These are phyloP conservation scores for Pythium chondricola DNA, from an alignment of 352 stramenopile species.

Conservation along the genomic window DNA sequence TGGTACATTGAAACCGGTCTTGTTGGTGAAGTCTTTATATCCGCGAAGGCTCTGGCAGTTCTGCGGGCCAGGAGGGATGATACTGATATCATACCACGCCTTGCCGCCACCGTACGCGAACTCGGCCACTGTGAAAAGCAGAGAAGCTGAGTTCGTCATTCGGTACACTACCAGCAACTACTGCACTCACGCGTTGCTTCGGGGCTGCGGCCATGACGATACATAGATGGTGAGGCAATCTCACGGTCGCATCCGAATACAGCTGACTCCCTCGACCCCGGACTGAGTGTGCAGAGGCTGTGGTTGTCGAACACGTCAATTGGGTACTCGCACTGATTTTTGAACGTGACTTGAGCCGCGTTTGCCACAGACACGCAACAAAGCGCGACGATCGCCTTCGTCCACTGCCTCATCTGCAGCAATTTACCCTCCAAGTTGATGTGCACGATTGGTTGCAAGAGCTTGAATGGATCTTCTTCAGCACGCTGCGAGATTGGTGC, in stretches of 20 bases:
- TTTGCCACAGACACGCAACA: no score
- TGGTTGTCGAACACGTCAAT: slow-evolving; percentile 25
- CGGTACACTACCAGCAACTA: no score
- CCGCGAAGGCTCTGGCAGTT: slow-evolving; percentile 20
- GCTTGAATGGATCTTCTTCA: no score
- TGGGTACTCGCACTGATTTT: slow-evolving; percentile 26
- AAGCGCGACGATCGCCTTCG: no score
- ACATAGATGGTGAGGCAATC: slow-evolving; percentile 13
- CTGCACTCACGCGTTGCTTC: slow-evolving; percentile 20
- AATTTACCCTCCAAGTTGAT: no score
- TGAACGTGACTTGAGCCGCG: slow-evolving; percentile 13
- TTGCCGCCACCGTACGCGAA: slow-evolving; percentile 12
- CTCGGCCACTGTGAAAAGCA: slow-evolving; percentile 20
- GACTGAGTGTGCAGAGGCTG: slow-evolving; percentile 7
- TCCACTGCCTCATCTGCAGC: no score
- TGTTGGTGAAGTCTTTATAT: slow-evolving; percentile 16
- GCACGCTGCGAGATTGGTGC: no score
- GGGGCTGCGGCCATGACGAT: slow-evolving; percentile 9
- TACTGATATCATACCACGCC: slow-evolving; percentile 30
- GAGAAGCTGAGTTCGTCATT: no score
- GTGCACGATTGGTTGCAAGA: no score
- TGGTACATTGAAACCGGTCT: slow-evolving; percentile 26
- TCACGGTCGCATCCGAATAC: slow-evolving; percentile 14
- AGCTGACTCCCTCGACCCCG: slow-evolving; percentile 1
- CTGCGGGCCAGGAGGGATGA: slow-evolving; percentile 22